Conservation (phyloP, 371 early-diverging fungal genomes). For the Rhizopus delemar region DNA sequence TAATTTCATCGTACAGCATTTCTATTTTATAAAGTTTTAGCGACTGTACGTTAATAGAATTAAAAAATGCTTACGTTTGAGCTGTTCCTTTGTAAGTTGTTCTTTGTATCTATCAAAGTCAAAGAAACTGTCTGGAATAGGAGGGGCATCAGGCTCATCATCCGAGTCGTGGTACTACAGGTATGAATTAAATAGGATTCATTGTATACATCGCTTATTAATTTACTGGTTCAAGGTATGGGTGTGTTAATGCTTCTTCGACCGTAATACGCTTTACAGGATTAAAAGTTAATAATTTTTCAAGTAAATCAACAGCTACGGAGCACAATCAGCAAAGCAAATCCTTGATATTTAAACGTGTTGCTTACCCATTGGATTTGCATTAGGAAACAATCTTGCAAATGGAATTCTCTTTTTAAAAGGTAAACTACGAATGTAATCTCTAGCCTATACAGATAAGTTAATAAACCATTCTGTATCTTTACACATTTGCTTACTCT, state of each 20-base stretch:
- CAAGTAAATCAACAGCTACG: constrained; percentile 84
- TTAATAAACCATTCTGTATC: not conserved
- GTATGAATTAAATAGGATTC: not conserved
- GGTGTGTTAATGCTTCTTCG: constrained; percentile 89
- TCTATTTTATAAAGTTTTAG: constrained; percentile 20
- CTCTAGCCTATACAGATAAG: constrained; percentile 62
- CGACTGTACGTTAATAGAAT: not conserved
- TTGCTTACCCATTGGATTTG: constrained; percentile 63
- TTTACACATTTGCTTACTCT: constrained; percentile 44
- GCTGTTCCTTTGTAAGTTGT: constrained; percentile 78
- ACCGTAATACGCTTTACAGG: constrained; percentile 93
- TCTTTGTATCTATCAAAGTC: constrained; percentile 90
- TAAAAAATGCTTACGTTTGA: constrained; percentile 60
- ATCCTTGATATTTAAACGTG: not conserved
- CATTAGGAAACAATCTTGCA: constrained; percentile 76
- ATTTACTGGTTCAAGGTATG: constrained; percentile 64
- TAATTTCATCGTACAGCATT: constrained; percentile 50
- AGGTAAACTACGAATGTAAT: constrained; percentile 90
- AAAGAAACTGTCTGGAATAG: constrained; percentile 81
- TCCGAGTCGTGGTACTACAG: constrained; percentile 78
- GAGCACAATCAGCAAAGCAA: not conserved
- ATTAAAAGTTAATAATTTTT: constrained; percentile 91
- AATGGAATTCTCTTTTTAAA: constrained; percentile 89
- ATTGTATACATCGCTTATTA: not conserved
- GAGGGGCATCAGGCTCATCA: constrained; percentile 79